These are phyloP conservation scores for Tolypocladium nubicola DNA, from an alignment of 2,329 filamentous ascomycete genomes.

Conservation along the genomic window DNA sequence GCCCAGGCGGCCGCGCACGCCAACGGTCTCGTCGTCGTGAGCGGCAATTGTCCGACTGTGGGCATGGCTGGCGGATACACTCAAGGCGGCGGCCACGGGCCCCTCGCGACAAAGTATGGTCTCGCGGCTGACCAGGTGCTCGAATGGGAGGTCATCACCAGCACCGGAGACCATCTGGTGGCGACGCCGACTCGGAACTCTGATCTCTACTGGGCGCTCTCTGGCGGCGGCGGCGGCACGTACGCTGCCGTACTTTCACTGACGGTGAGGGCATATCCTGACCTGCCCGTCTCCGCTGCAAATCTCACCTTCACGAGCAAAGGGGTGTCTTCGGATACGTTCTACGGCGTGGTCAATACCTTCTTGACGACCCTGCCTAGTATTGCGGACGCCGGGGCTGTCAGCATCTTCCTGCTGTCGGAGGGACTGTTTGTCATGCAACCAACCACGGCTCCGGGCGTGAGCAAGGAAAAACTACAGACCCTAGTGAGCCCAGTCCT, in stretches of 20 bases:
- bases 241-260: constrained; percentile 47
- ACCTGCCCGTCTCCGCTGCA: constrained; percentile 29
- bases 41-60: constrained; percentile 44
- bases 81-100: constrained; percentile 49
- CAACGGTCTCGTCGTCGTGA: constrained; percentile 36
- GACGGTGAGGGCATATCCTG: constrained; percentile 39
- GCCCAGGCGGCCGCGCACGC: constrained; percentile 31
- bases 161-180: constrained; percentile 33
- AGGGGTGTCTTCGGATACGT: background rate
- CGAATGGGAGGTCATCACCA: constrained; percentile 44
- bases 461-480: background rate
- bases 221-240: constrained; percentile 48
- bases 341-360: background rate
- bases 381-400: background rate
- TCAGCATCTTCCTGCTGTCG: background rate
- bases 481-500: background rate
- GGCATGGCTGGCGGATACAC: constrained; percentile 49
- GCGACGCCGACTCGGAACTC: constrained; percentile 35
- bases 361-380: background rate
- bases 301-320: constrained; percentile 26
- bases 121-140: constrained; percentile 52
- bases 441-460: background rate
- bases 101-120: constrained; percentile 42
- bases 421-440: background rate
- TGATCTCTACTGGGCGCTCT: constrained; percentile 54